Evolutionary conservation across 164 flowering plant genomes (phyloP), one percentile per base, ranked within the genome.

Genomic region (Liquidambar formosana): DNA sequence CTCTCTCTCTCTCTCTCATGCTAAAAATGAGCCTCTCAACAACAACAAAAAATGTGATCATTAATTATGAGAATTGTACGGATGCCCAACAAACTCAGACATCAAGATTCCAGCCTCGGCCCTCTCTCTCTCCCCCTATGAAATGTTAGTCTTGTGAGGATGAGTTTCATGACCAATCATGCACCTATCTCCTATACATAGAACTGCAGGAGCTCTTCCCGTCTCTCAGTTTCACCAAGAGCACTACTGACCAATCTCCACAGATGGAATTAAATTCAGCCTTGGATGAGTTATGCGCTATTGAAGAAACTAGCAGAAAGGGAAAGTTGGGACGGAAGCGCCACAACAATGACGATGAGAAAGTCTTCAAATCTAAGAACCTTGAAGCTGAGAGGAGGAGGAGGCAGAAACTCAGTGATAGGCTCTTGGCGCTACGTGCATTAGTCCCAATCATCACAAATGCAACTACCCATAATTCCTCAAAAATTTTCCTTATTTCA

Each of bases 381-480:
- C 86, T 94, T 33, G 41, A 63, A 0, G 88, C 98, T 1, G 98
- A 94, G 81, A 86, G 97, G 71, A 81, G 45, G 27, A 75, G 97
- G 66, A 81, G 98, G 61, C 52, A 69, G 68, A 91, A 81, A 67
- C 90, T 94, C 70, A 75, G 77, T 61, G 80, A 78, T 13, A 73
- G 87, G 73, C 86, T 89, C 62, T 75, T 84, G 3, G 71, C 71
- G 43, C 83, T 94, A 18, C 93, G 98, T 10, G 33, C 90, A 21
- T 57, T 82, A 27, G 98, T 94, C 68, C 98, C 98, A 5, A 85
- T 72, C 9, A 90, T 94, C 77, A 92, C 96, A 19, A 92, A 92
- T 83, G 98, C 68, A 86, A 75, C 49, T 47, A 65, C 53, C 65
- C 21, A 13, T n/a, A 12, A n/a, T 38, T 10, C 13, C 56, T 19